These are phyloP conservation scores for Alternaria sp. DNA, from an alignment of 2,329 filamentous ascomycete genomes.

Conservation along the genomic window DNA sequence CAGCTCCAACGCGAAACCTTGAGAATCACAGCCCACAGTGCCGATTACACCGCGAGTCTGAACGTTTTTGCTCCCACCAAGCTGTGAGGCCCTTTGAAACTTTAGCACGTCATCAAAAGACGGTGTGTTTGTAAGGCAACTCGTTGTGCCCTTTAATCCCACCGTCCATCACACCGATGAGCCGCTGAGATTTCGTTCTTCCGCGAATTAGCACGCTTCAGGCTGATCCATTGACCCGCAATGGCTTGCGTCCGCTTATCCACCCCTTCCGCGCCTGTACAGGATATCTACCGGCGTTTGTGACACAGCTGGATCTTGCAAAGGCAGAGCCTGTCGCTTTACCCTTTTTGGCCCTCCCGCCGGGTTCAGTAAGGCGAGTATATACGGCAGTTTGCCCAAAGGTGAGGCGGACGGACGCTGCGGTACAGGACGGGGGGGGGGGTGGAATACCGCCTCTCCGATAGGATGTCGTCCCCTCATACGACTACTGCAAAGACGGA, in stretches of 20 bases:
- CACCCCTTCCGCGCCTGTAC: conserved; percentile 20
- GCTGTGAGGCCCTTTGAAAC: not conserved
- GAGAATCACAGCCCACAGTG: not conserved
- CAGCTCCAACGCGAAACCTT: conserved; percentile 13
- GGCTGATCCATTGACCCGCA: conserved; percentile 24
- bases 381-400: conserved; percentile 12
- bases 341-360: not conserved
- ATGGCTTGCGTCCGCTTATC: conserved; percentile 30
- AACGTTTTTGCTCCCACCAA: not conserved
- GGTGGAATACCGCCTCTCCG: conserved; percentile 30
- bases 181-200: conserved; percentile 18
- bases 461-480: conserved; percentile 26
- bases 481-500: conserved; percentile 37
- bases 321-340: conserved; percentile 13
- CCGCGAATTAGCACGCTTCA: conserved; percentile 27
- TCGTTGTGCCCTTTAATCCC: conserved; percentile 11
- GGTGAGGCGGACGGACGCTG: conserved; percentile 31
- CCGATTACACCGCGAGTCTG: not conserved
- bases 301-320: conserved; percentile 15
- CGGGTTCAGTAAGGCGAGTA: conserved; percentile 4
- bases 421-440: conserved; percentile 21
- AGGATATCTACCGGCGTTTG: conserved; percentile 23
- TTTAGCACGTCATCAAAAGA: conserved; percentile 11
- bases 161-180: conserved; percentile 32
- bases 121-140: conserved; percentile 26